These are phyloP conservation scores for Candida ficus DNA, from an alignment of 805 yeast genomes.

Conservation along the genomic window DNA sequence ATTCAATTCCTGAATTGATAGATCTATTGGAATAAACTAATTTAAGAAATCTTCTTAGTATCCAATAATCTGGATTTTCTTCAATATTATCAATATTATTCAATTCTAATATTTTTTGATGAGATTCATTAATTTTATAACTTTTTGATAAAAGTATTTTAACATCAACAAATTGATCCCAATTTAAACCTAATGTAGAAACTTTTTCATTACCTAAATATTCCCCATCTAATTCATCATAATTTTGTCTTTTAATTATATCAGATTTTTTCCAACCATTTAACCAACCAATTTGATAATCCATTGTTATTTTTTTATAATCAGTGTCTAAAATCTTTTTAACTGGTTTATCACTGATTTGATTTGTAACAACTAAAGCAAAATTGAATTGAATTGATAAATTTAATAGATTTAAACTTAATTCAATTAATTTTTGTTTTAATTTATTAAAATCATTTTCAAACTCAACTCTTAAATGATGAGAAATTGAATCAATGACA, in stretches of 20 bases:
- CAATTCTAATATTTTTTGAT: constrained; percentile 24
- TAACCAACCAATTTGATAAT: constrained; percentile 66
- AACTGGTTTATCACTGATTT: constrained; percentile 61
- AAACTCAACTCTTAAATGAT: constrained; percentile 66
- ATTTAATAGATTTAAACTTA: constrained; percentile 43
- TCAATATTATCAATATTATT: constrained; percentile 8
- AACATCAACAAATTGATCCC: constrained; percentile 48
- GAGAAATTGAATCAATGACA: constrained; percentile 78
- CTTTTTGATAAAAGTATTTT: constrained; percentile 43
- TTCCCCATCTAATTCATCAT: constrained; percentile 3
- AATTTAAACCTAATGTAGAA: constrained; percentile 51
- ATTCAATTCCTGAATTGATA: constrained; percentile 15
- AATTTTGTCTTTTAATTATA: constrained; percentile 28
- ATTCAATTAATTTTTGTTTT: constrained; percentile 34
- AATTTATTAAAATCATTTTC: constrained; percentile 36
- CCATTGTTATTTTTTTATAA: constrained; percentile 32
- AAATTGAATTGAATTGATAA: constrained; percentile 44
- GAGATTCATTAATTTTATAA: constrained; percentile 31
- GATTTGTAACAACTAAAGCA: constrained; percentile 72
- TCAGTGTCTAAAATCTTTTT: constrained; percentile 19
- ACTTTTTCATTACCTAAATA: constrained; percentile 29
- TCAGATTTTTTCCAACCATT: constrained; percentile 65
- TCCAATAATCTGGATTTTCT: constrained; percentile 18
- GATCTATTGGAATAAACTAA: constrained; percentile 36
- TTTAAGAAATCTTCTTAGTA: constrained; percentile 29